phyloP scores from a whole-genome alignment of 2,329 filamentous ascomycete genomes.

The Xylariaceae sp. region DNA sequence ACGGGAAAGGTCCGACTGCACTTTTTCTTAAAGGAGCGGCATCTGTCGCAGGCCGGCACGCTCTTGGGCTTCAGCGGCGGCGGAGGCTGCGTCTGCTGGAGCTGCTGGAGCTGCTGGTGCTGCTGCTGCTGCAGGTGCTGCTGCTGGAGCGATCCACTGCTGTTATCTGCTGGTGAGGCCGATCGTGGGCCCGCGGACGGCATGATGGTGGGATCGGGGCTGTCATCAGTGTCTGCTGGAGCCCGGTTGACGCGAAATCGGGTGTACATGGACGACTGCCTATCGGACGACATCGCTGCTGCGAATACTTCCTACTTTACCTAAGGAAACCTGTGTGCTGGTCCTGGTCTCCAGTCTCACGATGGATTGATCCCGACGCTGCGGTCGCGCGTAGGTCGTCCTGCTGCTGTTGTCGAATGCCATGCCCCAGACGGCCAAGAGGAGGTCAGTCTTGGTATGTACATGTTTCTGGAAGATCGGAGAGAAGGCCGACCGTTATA shows the following conservation, averaged over 20 bases:
- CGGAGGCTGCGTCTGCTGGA: slow-evolving; percentile 15
- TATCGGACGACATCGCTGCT: slow-evolving; percentile 5
- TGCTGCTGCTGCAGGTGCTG: slow-evolving; percentile 4
- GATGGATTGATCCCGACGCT: no score
- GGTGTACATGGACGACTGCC: slow-evolving; percentile 21
- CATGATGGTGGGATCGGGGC: slow-evolving; percentile 4
- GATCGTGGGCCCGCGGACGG: slow-evolving; percentile 15
- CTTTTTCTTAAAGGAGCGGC: slow-evolving; percentile 42
- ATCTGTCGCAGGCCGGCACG: slow-evolving; percentile 36
- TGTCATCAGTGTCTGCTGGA: slow-evolving; percentile 4
- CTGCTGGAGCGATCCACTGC: slow-evolving; percentile 2
- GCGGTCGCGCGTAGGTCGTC: no score
- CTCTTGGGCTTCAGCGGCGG: slow-evolving; percentile 21
- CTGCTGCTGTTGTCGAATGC: no score
- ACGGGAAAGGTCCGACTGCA: slow-evolving; percentile 37
- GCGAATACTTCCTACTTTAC: no score
- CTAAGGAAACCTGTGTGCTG: no score
- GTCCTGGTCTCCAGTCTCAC: no score
- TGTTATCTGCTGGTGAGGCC: slow-evolving; percentile 10
- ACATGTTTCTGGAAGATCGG: neutral
- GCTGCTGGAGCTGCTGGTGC: slow-evolving; percentile 24
- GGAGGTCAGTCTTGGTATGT: neutral
- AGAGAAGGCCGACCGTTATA: neutral
- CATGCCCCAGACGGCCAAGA: no score
- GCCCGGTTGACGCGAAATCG: slow-evolving; percentile 23